A percentile compares a stretch with the other conserved stretches of the same genome.
These are phyloP conservation scores for Adiantum capillusveneris DNA, from an alignment of 75 land plant species.

Conservation along the genomic window DNA sequence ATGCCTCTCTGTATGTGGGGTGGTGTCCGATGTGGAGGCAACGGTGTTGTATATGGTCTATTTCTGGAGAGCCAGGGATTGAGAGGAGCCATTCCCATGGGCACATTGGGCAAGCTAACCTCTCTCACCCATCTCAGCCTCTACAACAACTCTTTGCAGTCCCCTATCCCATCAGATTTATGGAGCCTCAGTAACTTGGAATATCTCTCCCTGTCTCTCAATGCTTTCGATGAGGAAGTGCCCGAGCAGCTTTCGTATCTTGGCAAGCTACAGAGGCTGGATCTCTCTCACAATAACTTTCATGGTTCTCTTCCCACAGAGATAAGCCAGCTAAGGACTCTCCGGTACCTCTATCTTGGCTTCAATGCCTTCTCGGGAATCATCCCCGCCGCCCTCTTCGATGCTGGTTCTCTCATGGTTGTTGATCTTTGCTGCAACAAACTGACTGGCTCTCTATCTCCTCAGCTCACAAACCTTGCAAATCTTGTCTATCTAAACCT, in stretches of 20 bases:
- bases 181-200: background rate
- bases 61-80: background rate
- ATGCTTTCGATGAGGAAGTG: background rate
- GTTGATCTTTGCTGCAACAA: constrained; percentile 52
- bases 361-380: constrained; percentile 35
- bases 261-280: constrained; percentile 28
- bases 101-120: constrained; percentile 3
- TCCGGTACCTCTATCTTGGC: constrained; percentile 42
- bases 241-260: constrained; percentile 15
- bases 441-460: constrained; percentile 41
- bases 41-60: background rate
- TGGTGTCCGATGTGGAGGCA: no score
- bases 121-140: constrained; percentile 3
- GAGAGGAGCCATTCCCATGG: background rate
- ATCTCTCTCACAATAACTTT: constrained; percentile 50
- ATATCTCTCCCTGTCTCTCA: constrained; percentile 1
- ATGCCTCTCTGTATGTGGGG: no score
- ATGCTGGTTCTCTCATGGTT: constrained; percentile 11
- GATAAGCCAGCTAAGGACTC: constrained; percentile 37
- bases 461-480: constrained; percentile 29
- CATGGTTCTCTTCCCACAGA: constrained; percentile 43
- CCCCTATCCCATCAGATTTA: constrained; percentile 9
- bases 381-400: constrained; percentile 29
- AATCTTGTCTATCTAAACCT: constrained; percentile 33
- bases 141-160: constrained; percentile 7